These are phyloP conservation scores for Ceratonia siliqua DNA, from an alignment of 306 rosid genomes.

Conservation along the genomic window DNA sequence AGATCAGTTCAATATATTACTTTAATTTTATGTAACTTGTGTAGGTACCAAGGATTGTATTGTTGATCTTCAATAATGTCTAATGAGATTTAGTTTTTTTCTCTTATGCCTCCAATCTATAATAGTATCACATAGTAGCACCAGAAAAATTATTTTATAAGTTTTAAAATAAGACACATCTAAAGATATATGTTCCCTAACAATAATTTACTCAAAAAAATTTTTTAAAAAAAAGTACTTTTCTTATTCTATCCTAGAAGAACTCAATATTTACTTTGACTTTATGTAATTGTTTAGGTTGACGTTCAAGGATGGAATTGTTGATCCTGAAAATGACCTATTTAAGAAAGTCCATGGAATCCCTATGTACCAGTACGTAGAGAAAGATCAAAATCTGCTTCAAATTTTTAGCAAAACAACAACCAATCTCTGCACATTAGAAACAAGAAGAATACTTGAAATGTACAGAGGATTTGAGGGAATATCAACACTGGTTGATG, in stretches of 20 bases:
- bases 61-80: too few relatives aligned
- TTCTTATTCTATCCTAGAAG: too few relatives aligned
- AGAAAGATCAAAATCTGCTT: background rate
- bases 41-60: too few relatives aligned
- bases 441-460: slow-evolving; percentile 27
- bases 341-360: slow-evolving; percentile 38
- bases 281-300: slow-evolving; percentile 1
- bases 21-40: too few relatives aligned
- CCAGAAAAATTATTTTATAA: too few relatives aligned
- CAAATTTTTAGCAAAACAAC: slow-evolving; percentile 32
- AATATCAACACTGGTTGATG: background rate
- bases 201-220: background rate
- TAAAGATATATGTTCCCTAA: too few relatives aligned
- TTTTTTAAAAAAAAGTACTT: too few relatives aligned
- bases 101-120: too few relatives aligned
- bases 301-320: slow-evolving; percentile 36
- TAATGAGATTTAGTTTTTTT: too few relatives aligned
- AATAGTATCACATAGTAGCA: too few relatives aligned
- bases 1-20: too few relatives aligned
- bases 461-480: background rate
- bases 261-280: background rate
- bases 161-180: too few relatives aligned
- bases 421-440: background rate
- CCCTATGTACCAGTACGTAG: slow-evolving; percentile 22
- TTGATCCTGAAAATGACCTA: slow-evolving; percentile 33